Evolutionary conservation across 805 yeast species (phyloP).

Genomic region (Schizosaccharomyces pombe): DNA sequence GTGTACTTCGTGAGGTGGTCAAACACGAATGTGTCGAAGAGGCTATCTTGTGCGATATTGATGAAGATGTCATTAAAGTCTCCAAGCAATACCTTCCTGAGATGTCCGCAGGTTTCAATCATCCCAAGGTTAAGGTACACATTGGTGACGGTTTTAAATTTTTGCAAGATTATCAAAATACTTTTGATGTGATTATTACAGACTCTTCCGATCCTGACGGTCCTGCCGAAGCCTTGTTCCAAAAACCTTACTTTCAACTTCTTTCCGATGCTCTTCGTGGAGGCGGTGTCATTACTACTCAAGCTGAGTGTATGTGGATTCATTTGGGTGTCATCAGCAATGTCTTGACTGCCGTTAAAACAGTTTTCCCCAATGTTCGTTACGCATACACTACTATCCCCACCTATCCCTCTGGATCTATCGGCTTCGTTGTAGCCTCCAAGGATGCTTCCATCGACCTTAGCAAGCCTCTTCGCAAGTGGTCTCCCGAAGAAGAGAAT

Average conservation of each 20-base stretch:
- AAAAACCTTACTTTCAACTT: conserved; percentile 71
- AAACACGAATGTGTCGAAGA: conserved; percentile 71
- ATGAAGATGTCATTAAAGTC: conserved; percentile 43
- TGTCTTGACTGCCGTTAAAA: conserved; percentile 56
- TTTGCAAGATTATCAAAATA: conserved; percentile 57
- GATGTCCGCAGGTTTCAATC: conserved; percentile 60
- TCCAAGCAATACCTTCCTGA: conserved; percentile 73
- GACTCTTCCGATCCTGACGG: conserved; percentile 98
- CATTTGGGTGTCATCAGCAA: conserved; percentile 65
- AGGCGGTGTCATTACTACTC: conserved; percentile 77
- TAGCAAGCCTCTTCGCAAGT: conserved; percentile 40
- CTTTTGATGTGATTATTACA: conserved; percentile 85
- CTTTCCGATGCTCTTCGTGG: conserved; percentile 72
- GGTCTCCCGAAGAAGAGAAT: conserved; percentile 37
- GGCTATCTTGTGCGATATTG: conserved; percentile 84
- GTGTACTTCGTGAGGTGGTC: conserved; percentile 83
- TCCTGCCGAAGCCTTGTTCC: conserved; percentile 85
- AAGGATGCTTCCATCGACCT: conserved; percentile 48
- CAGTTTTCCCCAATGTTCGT: conserved; percentile 75
- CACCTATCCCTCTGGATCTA: conserved; percentile 90
- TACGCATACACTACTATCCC: conserved; percentile 86
- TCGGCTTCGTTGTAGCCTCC: conserved; percentile 92
- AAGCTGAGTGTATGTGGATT: conserved; percentile 82
- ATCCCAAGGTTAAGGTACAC: conserved; percentile 75
- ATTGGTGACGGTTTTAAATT: conserved; percentile 97